Percentiles rank a stretch among this genome's conserved stretches.
Conservation (phyloP, 495 filamentous ascomycete genomes). For the Sordaria brevicollis region DNA sequence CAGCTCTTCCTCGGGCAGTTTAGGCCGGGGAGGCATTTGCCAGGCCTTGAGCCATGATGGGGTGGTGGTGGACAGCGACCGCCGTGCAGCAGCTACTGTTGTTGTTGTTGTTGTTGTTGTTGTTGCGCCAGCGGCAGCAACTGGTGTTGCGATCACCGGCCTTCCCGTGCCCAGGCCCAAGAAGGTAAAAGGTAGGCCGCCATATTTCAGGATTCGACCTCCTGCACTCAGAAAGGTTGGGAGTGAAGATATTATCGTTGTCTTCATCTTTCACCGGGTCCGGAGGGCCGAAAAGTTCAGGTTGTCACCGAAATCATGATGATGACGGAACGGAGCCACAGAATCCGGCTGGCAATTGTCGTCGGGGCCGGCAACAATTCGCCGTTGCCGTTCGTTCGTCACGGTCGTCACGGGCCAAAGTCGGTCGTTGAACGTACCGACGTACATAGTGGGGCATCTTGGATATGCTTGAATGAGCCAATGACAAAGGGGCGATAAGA, state of each 20-base stretch:
- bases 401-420: neutral
- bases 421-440: neutral
- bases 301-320: neutral
- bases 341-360: neutral
- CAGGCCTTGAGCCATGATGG: slow-evolving; percentile 7
- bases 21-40: slow-evolving; percentile 61
- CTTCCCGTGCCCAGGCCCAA: neutral
- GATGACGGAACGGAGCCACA: neutral
- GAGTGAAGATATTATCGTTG: neutral
- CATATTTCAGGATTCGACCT: neutral
- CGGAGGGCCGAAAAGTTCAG: neutral
- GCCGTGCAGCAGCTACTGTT: neutral
- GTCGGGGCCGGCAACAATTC: neutral
- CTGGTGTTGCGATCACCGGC: neutral
- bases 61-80: neutral
- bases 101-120: neutral
- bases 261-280: neutral
- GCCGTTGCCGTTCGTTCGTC: too few species aligned
- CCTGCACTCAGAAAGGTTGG: neutral
- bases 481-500: neutral
- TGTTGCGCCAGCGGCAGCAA: neutral
- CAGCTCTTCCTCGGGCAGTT: slow-evolving; percentile 62
- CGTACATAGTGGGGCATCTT: neutral
- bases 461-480: neutral
- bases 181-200: neutral